Percentiles rank a stretch among this genome's conserved stretches.
phyloP scores from a whole-genome alignment of 768 basidiomycete species.

The Agrocybe praecox region DNA sequence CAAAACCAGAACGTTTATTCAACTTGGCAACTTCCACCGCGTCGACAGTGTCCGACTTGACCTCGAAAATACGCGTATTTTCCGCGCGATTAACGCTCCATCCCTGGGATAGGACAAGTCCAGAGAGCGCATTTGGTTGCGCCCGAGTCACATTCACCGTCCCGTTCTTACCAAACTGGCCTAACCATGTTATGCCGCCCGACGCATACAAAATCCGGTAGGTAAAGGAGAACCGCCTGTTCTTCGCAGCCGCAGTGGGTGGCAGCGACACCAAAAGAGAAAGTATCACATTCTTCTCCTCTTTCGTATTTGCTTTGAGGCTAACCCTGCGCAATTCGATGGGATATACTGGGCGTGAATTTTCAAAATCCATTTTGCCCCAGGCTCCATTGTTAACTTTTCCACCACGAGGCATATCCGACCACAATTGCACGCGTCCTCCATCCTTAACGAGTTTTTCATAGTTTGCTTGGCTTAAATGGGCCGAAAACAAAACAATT shows the following conservation, averaged over 20 bases:
- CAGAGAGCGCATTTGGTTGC: slow-evolving; percentile 5
- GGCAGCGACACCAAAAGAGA: slow-evolving; percentile 7
- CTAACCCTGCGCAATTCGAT: background rate
- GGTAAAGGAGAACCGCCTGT: slow-evolving; percentile 40
- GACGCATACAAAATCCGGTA: slow-evolving; percentile 49
- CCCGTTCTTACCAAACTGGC: slow-evolving; percentile 46
- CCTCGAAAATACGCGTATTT: slow-evolving; percentile 1
- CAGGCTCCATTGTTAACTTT: slow-evolving; percentile 26
- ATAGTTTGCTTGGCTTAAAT: slow-evolving; percentile 30
- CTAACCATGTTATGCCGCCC: slow-evolving; percentile 49
- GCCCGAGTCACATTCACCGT: slow-evolving; percentile 32
- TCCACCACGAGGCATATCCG: slow-evolving; percentile 31
- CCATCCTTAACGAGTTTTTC: slow-evolving; percentile 27
- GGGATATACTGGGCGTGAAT: background rate
- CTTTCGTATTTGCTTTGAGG: background rate
- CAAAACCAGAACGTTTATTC: slow-evolving; percentile 4
- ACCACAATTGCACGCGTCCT: slow-evolving; percentile 46
- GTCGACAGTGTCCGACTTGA: background rate
- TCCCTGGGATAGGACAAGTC: slow-evolving; percentile 14
- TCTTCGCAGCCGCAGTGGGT: background rate
- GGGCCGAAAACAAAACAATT: slow-evolving; percentile 38
- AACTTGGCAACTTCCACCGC: slow-evolving; percentile 18
- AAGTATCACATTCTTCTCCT: background rate
- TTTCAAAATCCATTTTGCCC: slow-evolving; percentile 35
- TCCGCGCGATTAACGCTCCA: slow-evolving; percentile 20